These are phyloP conservation scores for Saturnispora quitensis DNA, from an alignment of 805 yeast species.

Conservation along the genomic window DNA sequence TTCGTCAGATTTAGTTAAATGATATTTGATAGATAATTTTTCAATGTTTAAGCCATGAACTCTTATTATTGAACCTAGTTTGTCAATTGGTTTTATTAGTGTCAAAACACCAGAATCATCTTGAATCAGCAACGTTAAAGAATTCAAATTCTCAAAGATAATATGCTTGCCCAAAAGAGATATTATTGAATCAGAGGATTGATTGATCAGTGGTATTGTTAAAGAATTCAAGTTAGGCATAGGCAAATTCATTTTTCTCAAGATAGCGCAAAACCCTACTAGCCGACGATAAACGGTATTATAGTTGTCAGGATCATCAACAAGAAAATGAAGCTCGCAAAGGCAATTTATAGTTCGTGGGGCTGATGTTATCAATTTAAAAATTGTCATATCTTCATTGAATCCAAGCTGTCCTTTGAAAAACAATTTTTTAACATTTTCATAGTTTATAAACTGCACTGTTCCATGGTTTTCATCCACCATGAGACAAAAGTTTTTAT, in stretches of 20 bases:
- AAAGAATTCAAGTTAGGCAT: constrained; percentile 20
- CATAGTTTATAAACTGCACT: constrained; percentile 19
- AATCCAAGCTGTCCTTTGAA: constrained; percentile 23
- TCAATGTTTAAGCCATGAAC: constrained; percentile 20
- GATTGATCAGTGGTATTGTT: constrained; percentile 26
- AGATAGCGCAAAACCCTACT: constrained; percentile 28
- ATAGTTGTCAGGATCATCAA: constrained; percentile 16
- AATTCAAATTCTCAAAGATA: constrained; percentile 23
- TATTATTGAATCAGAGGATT: constrained; percentile 24
- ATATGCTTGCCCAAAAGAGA: constrained; percentile 23
- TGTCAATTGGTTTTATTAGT: constrained; percentile 23
- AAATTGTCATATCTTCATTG: constrained; percentile 29
- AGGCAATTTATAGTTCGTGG: constrained; percentile 21
- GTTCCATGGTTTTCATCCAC: constrained; percentile 19
- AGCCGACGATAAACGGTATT: constrained; percentile 26
- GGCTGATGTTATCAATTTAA: constrained; percentile 21
- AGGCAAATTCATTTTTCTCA: constrained; percentile 23
- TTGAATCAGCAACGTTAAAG: constrained; percentile 22
- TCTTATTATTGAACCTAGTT: constrained; percentile 18
- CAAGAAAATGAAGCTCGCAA: constrained; percentile 21
- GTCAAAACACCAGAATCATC: constrained; percentile 25
- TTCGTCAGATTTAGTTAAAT: constrained; percentile 17
- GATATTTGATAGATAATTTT: constrained; percentile 21
- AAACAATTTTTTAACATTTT: constrained; percentile 15
- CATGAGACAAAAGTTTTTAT: constrained; percentile 22